Conservation (phyloP, 371 early-diverging fungal species). For the Phascolomyces articulosus region DNA sequence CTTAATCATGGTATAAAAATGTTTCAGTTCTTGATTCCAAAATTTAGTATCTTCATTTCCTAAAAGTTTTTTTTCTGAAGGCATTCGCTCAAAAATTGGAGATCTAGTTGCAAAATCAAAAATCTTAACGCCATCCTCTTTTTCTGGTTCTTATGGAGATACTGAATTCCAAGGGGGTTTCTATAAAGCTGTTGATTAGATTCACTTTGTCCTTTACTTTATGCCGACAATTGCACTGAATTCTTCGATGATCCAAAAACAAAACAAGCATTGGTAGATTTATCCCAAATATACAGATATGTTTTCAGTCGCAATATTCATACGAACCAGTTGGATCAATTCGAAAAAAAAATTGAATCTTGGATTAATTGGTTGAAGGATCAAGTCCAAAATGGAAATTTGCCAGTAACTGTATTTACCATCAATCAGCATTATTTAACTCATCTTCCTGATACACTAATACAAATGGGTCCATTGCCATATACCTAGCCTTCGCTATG, state of each 20-base stretch:
- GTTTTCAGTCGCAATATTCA: background rate
- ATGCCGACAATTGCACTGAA: background rate
- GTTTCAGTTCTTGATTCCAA: too few relatives aligned
- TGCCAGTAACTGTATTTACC: background rate
- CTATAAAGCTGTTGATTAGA: conserved; percentile 3
- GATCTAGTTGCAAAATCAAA: background rate
- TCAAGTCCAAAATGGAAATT: background rate
- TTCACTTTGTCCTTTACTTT: background rate
- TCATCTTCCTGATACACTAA: background rate
- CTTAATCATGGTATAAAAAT: too few relatives aligned
- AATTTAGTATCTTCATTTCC: too few relatives aligned
- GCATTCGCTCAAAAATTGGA: background rate
- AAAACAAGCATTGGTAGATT: background rate
- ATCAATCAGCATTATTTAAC: background rate
- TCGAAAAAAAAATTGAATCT: too few relatives aligned
- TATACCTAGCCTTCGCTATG: background rate
- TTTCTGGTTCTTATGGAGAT: conserved; percentile 2
- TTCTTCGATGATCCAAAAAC: background rate
- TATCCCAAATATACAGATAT: background rate
- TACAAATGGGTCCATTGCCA: background rate
- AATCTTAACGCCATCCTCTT: background rate
- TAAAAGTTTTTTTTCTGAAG: too few relatives aligned
- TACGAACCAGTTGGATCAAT: background rate
- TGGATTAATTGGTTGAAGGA: background rate
- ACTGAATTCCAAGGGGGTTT: background rate